Conservation (phyloP, 164 flowering plant genomes). For the Aristolochia contorta region DNA sequence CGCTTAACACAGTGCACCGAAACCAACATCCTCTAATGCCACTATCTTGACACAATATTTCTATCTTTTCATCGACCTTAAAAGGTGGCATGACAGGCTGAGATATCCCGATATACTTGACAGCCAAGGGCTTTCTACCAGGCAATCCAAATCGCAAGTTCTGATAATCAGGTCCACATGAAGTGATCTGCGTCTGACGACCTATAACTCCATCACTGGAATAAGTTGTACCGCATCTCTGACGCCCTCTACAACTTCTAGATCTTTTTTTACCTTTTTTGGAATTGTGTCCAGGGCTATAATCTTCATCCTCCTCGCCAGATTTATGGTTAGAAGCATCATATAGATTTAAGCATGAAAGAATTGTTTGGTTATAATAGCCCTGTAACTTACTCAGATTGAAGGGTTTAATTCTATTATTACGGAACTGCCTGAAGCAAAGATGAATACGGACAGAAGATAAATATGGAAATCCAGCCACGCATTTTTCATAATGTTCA, state of each 20-base stretch:
- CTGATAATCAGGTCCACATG: conserved; percentile 17
- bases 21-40: conserved; percentile 95
- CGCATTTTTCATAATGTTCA: conserved; percentile 70
- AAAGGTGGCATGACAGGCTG: conserved; percentile 18
- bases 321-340: conserved; percentile 14
- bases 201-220: conserved; percentile 19
- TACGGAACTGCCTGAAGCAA: conserved; percentile 68
- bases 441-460: conserved; percentile 41
- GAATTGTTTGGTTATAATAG: conserved; percentile 62
- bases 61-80: conserved; percentile 57
- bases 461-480: conserved; percentile 35
- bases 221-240: conserved; percentile 17
- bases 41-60: conserved; percentile 81
- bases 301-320: conserved; percentile 43
- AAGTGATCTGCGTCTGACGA: conserved; percentile 9
- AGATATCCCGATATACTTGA: conserved; percentile 21
- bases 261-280: conserved; percentile 47
- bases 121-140: conserved; percentile 23
- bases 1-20: conserved; percentile 56
- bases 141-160: conserved; percentile 26
- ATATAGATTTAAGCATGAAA: conserved; percentile 47
- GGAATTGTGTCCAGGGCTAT: conserved; percentile 23
- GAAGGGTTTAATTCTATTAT: conserved; percentile 64
- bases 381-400: conserved; percentile 73
- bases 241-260: conserved; percentile 40